These are phyloP conservation scores for Suillus americanus DNA, from an alignment of 768 basidiomycete species.

Conservation along the genomic window DNA sequence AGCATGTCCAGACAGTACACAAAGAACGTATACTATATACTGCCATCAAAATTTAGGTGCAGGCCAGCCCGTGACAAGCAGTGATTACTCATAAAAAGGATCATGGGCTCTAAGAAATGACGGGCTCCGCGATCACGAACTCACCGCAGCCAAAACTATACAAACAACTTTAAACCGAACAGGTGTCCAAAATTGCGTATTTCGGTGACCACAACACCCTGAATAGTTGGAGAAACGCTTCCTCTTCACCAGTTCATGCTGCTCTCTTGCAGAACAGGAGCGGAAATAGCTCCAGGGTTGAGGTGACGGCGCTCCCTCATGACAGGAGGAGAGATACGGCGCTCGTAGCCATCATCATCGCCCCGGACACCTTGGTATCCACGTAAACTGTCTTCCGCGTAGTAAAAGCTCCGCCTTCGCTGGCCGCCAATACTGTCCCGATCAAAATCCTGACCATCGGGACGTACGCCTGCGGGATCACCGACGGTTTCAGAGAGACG, in stretches of 20 bases:
- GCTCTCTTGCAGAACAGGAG: slow-evolving; percentile 77
- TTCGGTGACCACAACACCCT: background rate
- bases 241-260: slow-evolving; percentile 77
- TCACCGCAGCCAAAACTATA: slow-evolving; percentile 24
- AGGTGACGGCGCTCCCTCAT: slow-evolving; percentile 63
- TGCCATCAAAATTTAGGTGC: slow-evolving; percentile 11
- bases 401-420: slow-evolving; percentile 80
- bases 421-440: slow-evolving; percentile 72
- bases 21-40: slow-evolving; percentile 5
- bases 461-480: slow-evolving; percentile 43
- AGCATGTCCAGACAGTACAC: slow-evolving; percentile 17
- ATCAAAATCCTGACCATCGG: slow-evolving; percentile 74
- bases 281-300: slow-evolving; percentile 62
- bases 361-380: slow-evolving; percentile 45
- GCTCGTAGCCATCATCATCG: slow-evolving; percentile 39
- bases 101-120: slow-evolving; percentile 11
- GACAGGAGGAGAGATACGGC: slow-evolving; percentile 22
- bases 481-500: slow-evolving; percentile 59
- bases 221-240: background rate
- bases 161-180: slow-evolving; percentile 25
- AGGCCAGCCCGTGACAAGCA: slow-evolving; percentile 25
- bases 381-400: slow-evolving; percentile 79
- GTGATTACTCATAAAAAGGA: slow-evolving; percentile 5
- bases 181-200: slow-evolving; percentile 11
- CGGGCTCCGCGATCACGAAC: slow-evolving; percentile 12